phyloP scores from a whole-genome alignment of 306 rosid genomes.

The Prunus kanzakura region DNA sequence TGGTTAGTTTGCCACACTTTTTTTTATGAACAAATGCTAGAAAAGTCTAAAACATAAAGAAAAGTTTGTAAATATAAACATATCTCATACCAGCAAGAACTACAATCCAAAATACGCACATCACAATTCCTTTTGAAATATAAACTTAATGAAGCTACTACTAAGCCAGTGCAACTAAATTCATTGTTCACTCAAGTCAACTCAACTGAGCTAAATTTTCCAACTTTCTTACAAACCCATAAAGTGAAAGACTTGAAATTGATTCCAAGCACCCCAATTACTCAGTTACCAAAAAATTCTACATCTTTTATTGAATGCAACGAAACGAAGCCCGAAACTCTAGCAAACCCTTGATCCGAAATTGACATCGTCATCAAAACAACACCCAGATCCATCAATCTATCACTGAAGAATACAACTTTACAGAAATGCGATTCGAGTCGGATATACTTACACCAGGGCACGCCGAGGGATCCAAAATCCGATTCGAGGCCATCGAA shows the following conservation, averaged over 20 bases:
- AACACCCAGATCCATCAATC: constrained; percentile 16
- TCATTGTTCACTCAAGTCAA: background rate
- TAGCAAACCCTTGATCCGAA: background rate
- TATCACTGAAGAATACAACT: background rate
- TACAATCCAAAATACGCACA: background rate
- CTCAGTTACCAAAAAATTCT: background rate
- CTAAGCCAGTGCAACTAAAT: background rate
- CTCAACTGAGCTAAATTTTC: background rate
- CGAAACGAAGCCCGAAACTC: background rate
- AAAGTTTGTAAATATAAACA: background rate
- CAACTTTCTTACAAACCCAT: background rate
- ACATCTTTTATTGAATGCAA: background rate
- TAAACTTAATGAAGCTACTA: background rate
- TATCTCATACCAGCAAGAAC: background rate
- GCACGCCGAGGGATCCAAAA: constrained; percentile 93
- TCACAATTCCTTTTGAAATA: background rate
- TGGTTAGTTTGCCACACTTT: background rate
- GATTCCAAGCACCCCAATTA: background rate
- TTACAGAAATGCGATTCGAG: constrained; percentile 17
- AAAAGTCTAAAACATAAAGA: background rate
- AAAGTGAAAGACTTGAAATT: background rate
- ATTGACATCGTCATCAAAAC: background rate
- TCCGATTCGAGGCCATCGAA: constrained; percentile 81
- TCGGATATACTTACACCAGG: constrained; percentile 77
- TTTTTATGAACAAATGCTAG: background rate